Percentiles rank a stretch among this genome's conserved stretches.
phyloP scores from a whole-genome alignment of 352 stramenopile genomes.

The Sclerospora graminicola region DNA sequence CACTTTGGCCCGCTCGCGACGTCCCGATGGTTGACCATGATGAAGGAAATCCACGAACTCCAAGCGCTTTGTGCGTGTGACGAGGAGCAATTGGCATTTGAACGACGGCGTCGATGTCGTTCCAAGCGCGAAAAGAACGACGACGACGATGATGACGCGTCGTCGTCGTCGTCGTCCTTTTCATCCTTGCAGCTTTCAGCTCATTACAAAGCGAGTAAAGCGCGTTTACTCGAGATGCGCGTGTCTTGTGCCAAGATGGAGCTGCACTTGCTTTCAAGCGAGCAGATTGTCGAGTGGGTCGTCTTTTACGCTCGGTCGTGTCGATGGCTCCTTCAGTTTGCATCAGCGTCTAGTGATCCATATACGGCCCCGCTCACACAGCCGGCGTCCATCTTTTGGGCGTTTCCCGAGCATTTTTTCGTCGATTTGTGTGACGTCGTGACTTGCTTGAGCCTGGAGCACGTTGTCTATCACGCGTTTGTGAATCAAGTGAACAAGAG shows the following conservation, averaged over 20 bases:
- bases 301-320: constrained; percentile 43
- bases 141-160: no score
- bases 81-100: constrained; percentile 34
- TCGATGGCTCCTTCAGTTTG: constrained; percentile 41
- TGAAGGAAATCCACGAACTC: constrained; percentile 55
- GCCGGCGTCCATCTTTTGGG: constrained; percentile 34
- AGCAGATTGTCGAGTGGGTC: constrained; percentile 46
- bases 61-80: constrained; percentile 55
- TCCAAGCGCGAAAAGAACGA: constrained; percentile 8
- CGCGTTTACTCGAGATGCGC: constrained; percentile 36
- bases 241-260: constrained; percentile 40
- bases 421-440: constrained; percentile 61
- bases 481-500: constrained; percentile 14
- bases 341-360: constrained; percentile 27
- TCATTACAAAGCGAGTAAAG: constrained; percentile 52
- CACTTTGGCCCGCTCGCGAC: constrained; percentile 55
- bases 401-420: constrained; percentile 65
- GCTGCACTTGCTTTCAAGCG: constrained; percentile 41
- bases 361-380: constrained; percentile 31
- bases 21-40: constrained; percentile 33
- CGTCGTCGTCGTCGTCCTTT: no score
- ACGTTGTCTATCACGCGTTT: constrained; percentile 21
- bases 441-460: constrained; percentile 42
- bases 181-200: constrained; percentile 33
- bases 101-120: constrained; percentile 13